Base-by-base conservation (phyloP, 2,329 filamentous ascomycete species). In the Calycina herbarum region DNA sequence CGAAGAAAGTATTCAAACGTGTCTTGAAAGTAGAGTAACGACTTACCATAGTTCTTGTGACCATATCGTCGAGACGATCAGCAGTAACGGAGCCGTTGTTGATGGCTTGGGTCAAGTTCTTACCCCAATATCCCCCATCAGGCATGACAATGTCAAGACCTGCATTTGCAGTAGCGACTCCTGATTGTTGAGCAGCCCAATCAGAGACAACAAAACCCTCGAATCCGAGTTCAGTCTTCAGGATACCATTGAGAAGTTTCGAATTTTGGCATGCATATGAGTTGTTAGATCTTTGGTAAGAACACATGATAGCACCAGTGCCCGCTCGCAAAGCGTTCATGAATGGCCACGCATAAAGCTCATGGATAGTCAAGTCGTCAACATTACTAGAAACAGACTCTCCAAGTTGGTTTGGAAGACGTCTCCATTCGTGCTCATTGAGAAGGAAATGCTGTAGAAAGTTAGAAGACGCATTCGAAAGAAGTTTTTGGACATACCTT, bases 221-320 rank as follows among this genome's bases (percentile, higher is more conserved):
- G 69, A 84, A 85, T 0, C 79, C 82, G 0, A 85, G 76, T 67
- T 85, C 82, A 0, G 78, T 77, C 66, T 83, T 84, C 7, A 85
- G 73, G 1, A 84, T 69, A 0, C 77, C 79, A 54, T 81, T 82
- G 1, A 84, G 71, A 0, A 77, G 68, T 65, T 81, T 73, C 17
- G 77, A 77, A 68, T 81, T 83, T 66, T 83, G 78, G 68, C 82
- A 84, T 5, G 79, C 77, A 20, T 64, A 58, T 17, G 56, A 31
- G 29, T 64, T 77, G 64, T 84, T 83, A 65, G 85, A 61, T 63
- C 75, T 74, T 72, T 91, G 88, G 71, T 95, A 95, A 0, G 88
- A 86, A 76, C 91, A 93, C 92, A 96, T 95, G 64, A 95, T 81
- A 5, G 87, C 88, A 0, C 85, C 89, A 1, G 92, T 90, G 31